A percentile compares a stretch with the other conserved stretches of the same genome.
Evolutionary conservation across 2,329 filamentous ascomycete species (phyloP).

Genomic region (Madurella mycetomatis): DNA sequence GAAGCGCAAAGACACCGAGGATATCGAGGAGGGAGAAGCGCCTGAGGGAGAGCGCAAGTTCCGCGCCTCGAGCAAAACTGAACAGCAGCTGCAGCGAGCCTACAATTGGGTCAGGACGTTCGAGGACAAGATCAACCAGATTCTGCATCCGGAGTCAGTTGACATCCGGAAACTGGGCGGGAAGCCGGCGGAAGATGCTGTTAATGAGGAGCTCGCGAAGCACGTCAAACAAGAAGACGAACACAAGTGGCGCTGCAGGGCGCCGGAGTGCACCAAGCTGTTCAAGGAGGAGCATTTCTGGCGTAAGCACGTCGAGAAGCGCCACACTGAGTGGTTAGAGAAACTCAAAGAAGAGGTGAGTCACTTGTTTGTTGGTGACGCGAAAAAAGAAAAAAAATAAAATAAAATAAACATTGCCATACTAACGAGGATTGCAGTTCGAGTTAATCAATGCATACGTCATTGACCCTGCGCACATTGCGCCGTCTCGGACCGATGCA

Average conservation of each 20-base stretch:
- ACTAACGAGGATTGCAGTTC: constrained; percentile 50
- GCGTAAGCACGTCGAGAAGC: constrained; percentile 96
- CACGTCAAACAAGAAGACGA: constrained; percentile 97
- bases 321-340: constrained; percentile 84
- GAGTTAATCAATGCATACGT: constrained; percentile 91
- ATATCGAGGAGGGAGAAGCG: constrained; percentile 60
- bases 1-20: constrained; percentile 63
- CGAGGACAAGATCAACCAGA: constrained; percentile 91
- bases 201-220: constrained; percentile 81
- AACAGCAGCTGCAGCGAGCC: constrained; percentile 87
- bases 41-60: constrained; percentile 69
- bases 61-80: constrained; percentile 67
- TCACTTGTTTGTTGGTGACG: not conserved
- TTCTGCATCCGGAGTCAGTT: constrained; percentile 82
- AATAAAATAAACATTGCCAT: not conserved
- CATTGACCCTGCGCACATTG: constrained; percentile 89
- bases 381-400: no score
- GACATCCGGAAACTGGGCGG: constrained; percentile 90
- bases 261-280: constrained; percentile 90
- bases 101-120: constrained; percentile 99
- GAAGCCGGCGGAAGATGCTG: constrained; percentile 75
- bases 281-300: constrained; percentile 98
- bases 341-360: constrained; percentile 77
- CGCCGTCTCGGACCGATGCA: constrained; percentile 85
- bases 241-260: constrained; percentile 93